Evolutionary conservation across 1,139 yeast genomes (phyloP).

Genomic region (Diutina catenulata): DNA sequence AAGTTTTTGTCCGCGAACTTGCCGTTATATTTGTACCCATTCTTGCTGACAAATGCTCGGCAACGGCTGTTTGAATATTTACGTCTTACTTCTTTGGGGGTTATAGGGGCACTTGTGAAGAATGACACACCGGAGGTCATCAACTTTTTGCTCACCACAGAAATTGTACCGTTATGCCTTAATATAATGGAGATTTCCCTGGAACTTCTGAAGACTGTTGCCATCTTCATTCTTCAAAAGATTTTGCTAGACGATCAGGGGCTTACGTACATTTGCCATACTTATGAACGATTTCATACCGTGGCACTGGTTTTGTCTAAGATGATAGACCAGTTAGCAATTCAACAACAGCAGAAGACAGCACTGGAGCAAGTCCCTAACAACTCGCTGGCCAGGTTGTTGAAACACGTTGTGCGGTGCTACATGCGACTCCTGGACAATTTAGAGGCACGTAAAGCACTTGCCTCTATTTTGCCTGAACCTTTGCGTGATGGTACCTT

Average conservation of each 20-base stretch:
- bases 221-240: conserved; percentile 81
- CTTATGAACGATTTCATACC: conserved; percentile 89
- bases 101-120: conserved; percentile 91
- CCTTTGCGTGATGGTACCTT: conserved; percentile 89
- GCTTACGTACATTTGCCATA: conserved; percentile 82
- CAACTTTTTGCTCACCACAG: conserved; percentile 80
- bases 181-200: conserved; percentile 94
- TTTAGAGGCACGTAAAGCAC: conserved; percentile 78
- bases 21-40: conserved; percentile 87
- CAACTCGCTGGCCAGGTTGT: conserved; percentile 45
- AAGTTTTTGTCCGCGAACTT: conserved; percentile 81
- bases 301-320: conserved; percentile 79
- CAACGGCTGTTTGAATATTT: conserved; percentile 90
- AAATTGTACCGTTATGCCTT: conserved; percentile 86
- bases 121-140: conserved; percentile 95
- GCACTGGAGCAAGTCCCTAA: conserved; percentile 7
- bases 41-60: conserved; percentile 81
- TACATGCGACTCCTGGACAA: conserved; percentile 86
- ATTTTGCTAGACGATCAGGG: conserved; percentile 89
- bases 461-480: conserved; percentile 76
- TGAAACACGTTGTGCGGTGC: conserved; percentile 91
- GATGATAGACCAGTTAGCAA: conserved; percentile 73
- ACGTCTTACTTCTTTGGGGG: conserved; percentile 87
- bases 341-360: conserved; percentile 32
- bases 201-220: conserved; percentile 90